phyloP scores from a whole-genome alignment of 768 basidiomycete species.

The Boletus rubroflammeus region DNA sequence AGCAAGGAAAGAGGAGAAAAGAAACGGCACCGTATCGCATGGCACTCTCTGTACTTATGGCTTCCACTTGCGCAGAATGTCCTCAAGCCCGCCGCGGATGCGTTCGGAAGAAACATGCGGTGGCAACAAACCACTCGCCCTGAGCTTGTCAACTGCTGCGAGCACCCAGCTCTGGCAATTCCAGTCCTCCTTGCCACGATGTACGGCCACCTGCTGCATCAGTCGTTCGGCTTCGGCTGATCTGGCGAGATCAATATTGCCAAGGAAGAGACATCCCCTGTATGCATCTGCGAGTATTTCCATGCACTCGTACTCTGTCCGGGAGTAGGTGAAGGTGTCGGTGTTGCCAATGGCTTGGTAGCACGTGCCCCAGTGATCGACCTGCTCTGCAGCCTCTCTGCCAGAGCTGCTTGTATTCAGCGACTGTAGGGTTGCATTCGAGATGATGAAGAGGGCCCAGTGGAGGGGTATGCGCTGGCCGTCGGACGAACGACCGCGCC shows the following conservation, averaged over 20 bases:
- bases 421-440: constrained; percentile 22
- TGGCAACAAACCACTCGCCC: constrained; percentile 12
- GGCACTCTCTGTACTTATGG: not conserved
- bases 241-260: constrained; percentile 15
- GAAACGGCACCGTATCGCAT: not conserved
- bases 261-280: constrained; percentile 28
- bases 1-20: not conserved
- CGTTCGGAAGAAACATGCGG: constrained; percentile 15
- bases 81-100: constrained; percentile 24
- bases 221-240: constrained; percentile 15
- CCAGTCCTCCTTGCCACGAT: constrained; percentile 30
- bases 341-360: constrained; percentile 28
- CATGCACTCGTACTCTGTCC: constrained; percentile 27
- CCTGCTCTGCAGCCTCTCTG: constrained; percentile 19
- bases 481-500: constrained; percentile 22
- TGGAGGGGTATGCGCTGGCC: constrained; percentile 27
- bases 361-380: constrained; percentile 32
- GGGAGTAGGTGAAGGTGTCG: constrained; percentile 28
- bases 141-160: constrained; percentile 24
- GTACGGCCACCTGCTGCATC: constrained; percentile 22
- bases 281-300: constrained; percentile 30
- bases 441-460: constrained; percentile 29
- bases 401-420: constrained; percentile 20
- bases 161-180: constrained; percentile 32
- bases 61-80: constrained; percentile 24